phyloP scores from a whole-genome alignment of 208 protist species.

The Tetramitus jugosus region DNA sequence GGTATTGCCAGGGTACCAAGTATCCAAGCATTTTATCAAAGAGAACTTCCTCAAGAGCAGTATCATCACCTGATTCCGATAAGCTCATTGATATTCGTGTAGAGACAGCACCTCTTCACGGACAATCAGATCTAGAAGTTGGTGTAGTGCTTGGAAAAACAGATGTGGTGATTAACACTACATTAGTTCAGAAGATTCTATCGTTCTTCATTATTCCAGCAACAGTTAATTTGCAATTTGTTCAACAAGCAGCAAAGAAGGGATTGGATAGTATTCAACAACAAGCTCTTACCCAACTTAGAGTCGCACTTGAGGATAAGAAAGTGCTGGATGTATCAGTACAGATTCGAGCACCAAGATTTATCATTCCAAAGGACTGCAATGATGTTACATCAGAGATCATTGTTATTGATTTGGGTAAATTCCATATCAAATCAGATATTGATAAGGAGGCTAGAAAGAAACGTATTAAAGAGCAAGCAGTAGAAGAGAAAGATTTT shows the following conservation, averaged over 20 bases:
- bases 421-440: background rate
- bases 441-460: background rate
- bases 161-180: background rate
- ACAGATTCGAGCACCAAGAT: background rate
- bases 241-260: background rate
- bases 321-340: background rate
- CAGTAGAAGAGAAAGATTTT: background rate
- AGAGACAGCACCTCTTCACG: background rate
- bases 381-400: background rate
- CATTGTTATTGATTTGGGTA: constrained; percentile 7
- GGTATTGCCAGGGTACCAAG: background rate
- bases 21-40: background rate
- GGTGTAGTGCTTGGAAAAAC: background rate
- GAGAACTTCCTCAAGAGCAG: background rate
- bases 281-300: constrained; percentile 5
- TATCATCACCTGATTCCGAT: background rate
- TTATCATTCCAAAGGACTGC: constrained; percentile 3
- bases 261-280: background rate
- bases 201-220: constrained; percentile 3
- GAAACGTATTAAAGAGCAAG: constrained; percentile 1
- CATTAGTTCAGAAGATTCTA: background rate
- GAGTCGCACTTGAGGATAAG: background rate
- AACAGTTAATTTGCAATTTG: background rate
- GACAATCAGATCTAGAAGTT: background rate
- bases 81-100: background rate